Evolutionary conservation across 768 basidiomycete species (phyloP).

Genomic region (Tricholoma furcatifolium): DNA sequence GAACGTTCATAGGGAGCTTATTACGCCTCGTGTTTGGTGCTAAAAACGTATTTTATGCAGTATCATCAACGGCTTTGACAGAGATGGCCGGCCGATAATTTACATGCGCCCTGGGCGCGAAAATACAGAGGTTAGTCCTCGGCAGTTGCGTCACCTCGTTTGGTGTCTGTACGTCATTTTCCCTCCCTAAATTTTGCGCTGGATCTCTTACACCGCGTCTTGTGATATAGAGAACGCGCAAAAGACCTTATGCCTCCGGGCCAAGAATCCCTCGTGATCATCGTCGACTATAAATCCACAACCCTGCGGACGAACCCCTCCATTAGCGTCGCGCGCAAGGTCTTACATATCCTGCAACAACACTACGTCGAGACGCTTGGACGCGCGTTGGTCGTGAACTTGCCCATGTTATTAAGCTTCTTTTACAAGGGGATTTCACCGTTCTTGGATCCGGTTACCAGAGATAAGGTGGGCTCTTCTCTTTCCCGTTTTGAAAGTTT

Average conservation of each 20-base stretch:
- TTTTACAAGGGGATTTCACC: slow-evolving; percentile 85
- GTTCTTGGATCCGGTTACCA: slow-evolving; percentile 84
- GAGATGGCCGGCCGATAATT: slow-evolving; percentile 81
- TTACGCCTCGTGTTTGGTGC: neutral
- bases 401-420: slow-evolving; percentile 70
- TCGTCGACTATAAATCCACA: slow-evolving; percentile 84
- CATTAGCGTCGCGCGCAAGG: slow-evolving; percentile 76
- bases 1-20: neutral
- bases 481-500: neutral
- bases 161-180: slow-evolving; percentile 70
- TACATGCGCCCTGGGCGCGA: slow-evolving; percentile 89
- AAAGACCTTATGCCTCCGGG: slow-evolving; percentile 86
- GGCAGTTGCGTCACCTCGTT: slow-evolving; percentile 83
- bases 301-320: slow-evolving; percentile 85
- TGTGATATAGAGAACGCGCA: slow-evolving; percentile 67
- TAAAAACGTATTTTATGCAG: slow-evolving; percentile 33
- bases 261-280: slow-evolving; percentile 78
- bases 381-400: slow-evolving; percentile 78
- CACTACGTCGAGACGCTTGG: slow-evolving; percentile 91
- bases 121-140: slow-evolving; percentile 74
- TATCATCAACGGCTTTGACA: slow-evolving; percentile 82
- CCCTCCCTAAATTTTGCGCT: neutral
- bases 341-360: slow-evolving; percentile 78
- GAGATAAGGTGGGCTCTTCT: slow-evolving; percentile 65
- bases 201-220: neutral